Conservation (phyloP, 768 basidiomycete species). For the Arthromyces matolae region DNA sequence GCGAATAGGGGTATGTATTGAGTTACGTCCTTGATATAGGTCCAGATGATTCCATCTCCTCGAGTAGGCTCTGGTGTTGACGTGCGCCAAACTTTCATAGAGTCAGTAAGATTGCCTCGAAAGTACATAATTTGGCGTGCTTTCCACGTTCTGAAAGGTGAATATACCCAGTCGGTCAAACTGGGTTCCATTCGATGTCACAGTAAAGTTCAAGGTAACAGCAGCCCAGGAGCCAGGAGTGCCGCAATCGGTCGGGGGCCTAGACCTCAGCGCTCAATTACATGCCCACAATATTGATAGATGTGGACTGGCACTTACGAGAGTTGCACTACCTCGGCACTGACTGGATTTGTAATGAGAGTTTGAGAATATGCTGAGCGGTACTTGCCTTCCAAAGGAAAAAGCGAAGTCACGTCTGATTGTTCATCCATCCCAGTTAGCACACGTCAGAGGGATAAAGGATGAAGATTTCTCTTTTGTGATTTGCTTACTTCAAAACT, state of each 20-base stretch:
- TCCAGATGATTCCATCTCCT: slow-evolving; percentile 74
- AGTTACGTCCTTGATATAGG: slow-evolving; percentile 71
- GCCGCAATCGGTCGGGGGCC: slow-evolving; percentile 73
- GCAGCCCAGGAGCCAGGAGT: slow-evolving; percentile 68
- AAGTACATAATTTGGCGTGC: slow-evolving; percentile 32
- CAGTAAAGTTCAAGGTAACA: slow-evolving; percentile 72
- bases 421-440: no score
- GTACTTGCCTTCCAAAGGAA: slow-evolving; percentile 57
- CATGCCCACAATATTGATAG: not conserved
- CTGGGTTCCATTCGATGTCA: slow-evolving; percentile 74
- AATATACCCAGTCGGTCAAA: slow-evolving; percentile 71
- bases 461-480: no score
- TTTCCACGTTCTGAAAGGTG: slow-evolving; percentile 75
- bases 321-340: slow-evolving; percentile 61
- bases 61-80: slow-evolving; percentile 73
- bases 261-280: slow-evolving; percentile 17
- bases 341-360: slow-evolving; percentile 19
- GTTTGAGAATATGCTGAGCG: not conserved
- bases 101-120: not conserved
- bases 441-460: no score
- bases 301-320: slow-evolving; percentile 35
- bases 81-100: slow-evolving; percentile 65
- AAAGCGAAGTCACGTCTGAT: slow-evolving; percentile 73
- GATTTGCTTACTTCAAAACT: slow-evolving; percentile 53
- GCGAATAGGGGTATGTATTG: slow-evolving; percentile 69